Percentiles rank a stretch among this genome's conserved stretches.
Conservation (phyloP, 371 early-diverging fungal genomes). For the Mucor circinelloides region DNA sequence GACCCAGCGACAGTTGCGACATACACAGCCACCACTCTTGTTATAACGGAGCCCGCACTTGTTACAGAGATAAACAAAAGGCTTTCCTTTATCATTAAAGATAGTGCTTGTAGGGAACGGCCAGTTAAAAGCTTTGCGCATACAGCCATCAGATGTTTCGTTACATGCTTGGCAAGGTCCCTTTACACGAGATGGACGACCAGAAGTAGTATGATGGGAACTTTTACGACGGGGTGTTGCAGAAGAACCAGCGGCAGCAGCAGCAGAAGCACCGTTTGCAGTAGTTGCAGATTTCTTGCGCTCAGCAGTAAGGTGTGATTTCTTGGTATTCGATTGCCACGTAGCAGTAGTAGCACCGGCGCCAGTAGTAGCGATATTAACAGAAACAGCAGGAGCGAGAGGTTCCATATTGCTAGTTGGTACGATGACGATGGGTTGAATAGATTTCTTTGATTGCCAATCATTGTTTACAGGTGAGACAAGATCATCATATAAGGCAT, state of each 20-base stretch:
- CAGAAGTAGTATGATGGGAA: conserved; percentile 13
- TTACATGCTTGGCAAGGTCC: conserved; percentile 55
- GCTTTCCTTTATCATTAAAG: conserved; percentile 45
- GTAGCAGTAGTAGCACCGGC: background rate
- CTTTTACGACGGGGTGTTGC: conserved; percentile 1
- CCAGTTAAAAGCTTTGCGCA: conserved; percentile 56
- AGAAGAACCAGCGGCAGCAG: background rate
- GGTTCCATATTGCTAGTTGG: background rate
- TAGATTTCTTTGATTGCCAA: conserved; percentile 6
- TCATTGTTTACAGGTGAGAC: conserved; percentile 10
- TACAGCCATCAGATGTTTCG: conserved; percentile 51
- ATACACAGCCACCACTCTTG: conserved; percentile 48
- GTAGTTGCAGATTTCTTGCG: background rate
- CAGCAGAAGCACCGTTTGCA: background rate
- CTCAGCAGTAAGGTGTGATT: background rate
- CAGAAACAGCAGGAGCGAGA: background rate
- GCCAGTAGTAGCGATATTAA: background rate
- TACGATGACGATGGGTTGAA: background rate
- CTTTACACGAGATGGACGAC: conserved; percentile 40
- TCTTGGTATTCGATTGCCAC: background rate
- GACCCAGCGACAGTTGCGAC: conserved; percentile 52
- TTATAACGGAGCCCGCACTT: conserved; percentile 54
- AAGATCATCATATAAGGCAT: conserved; percentile 16
- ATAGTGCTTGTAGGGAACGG: conserved; percentile 38
- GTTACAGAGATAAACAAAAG: conserved; percentile 54